phyloP scores from a whole-genome alignment of 495 filamentous ascomycete species.

The Zalerion maritima region DNA sequence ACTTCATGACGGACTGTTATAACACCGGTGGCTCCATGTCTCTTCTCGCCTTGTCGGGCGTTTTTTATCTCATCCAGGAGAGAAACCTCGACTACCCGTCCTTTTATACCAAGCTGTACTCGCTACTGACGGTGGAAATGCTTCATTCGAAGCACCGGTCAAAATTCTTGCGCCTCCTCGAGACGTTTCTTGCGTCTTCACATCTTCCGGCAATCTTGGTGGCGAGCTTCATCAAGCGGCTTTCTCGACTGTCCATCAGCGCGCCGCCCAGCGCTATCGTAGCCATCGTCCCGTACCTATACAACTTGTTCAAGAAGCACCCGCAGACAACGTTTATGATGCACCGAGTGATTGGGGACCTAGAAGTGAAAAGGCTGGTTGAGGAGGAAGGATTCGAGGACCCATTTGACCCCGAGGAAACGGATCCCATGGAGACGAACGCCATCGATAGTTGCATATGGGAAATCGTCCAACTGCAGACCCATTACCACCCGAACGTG shows the following conservation, averaged over 20 bases:
- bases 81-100: slow-evolving; percentile 92
- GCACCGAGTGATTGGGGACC: slow-evolving; percentile 54
- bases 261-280: slow-evolving; percentile 83
- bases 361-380: slow-evolving; percentile 38
- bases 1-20: slow-evolving; percentile 90
- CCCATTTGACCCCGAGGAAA: slow-evolving; percentile 58
- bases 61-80: slow-evolving; percentile 87
- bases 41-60: slow-evolving; percentile 75
- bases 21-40: slow-evolving; percentile 72
- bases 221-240: slow-evolving; percentile 88
- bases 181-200: slow-evolving; percentile 81
- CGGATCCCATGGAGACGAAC: slow-evolving; percentile 68
- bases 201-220: slow-evolving; percentile 85
- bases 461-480: slow-evolving; percentile 81
- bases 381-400: slow-evolving; percentile 60
- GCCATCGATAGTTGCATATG: slow-evolving; percentile 90
- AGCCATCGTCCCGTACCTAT: slow-evolving; percentile 77
- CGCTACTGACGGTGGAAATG: slow-evolving; percentile 66
- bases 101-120: slow-evolving; percentile 91
- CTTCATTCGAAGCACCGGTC: slow-evolving; percentile 90
- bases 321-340: slow-evolving; percentile 91
- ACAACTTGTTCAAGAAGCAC: slow-evolving; percentile 86
- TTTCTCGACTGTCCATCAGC: slow-evolving; percentile 65
- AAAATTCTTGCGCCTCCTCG: slow-evolving; percentile 80
- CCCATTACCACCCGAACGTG: slow-evolving; percentile 95